Base-by-base conservation (phyloP, 1,284 basidiomycete genomes). In the Exobasidium cylindrosporum region DNA sequence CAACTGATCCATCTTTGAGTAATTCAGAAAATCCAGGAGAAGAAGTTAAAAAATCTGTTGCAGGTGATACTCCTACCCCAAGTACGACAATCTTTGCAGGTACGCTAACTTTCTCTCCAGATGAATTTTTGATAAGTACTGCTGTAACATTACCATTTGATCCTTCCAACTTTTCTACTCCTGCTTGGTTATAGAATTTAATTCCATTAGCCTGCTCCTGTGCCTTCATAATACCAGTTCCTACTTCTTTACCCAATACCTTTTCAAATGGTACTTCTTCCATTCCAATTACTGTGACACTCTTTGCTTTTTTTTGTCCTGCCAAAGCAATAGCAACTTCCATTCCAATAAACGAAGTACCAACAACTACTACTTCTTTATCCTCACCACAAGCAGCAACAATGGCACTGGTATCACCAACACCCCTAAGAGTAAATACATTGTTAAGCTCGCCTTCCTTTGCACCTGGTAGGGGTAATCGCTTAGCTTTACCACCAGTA, bases 331-430 rank as follows among this genome's bases (percentile, higher is more conserved):
- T 85, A 3, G 91, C 91, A 10, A 92, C 83, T 80, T 97, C 93
- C 89, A 97, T 91, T 58, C 90, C 88, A 74, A 97, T 97, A 82
- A 96, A 97, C 21, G 89, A 91, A 32, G 88, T 89, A 1, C 93
- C 93, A 66, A 96, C 89, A 32, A 96, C 86, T 32, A 93, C 90
- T 53, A 91, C 81, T 58, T 87, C 85, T 74, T 90, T 89, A 21
- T 78, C 66, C 68, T 71, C 68, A 14, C 66, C 68, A 81, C 64
- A 71, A 86, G 89, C 88, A 47, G 84, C 84, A 69, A 89, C 89
- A 67, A 96, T 88, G 57, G 85, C 85, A 81, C 89, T 85, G 1
- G 91, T 83, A 77, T 95, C 89, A 35, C 85, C 81, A 40, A 93
- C 82, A 7, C 84, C 84, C 60, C 92, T 84, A 70, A 97, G 83